Base-by-base conservation (phyloP, 192 early-diverging fungal genomes). In the Entophlyctis luteolus region DNA sequence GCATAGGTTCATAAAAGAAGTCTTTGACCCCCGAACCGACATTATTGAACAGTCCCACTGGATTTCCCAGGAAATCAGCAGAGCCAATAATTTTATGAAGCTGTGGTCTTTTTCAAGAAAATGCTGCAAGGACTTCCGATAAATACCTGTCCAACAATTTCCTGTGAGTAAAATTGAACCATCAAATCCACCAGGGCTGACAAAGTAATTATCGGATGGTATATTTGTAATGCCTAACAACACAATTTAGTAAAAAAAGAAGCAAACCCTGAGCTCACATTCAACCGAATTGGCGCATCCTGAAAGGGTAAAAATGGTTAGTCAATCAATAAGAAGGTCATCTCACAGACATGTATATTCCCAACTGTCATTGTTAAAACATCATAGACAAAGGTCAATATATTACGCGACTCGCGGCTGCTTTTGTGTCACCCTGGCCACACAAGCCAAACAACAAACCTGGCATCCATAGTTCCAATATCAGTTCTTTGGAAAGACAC, bases 1-100 rank as follows among this genome's bases (percentile, higher is more conserved):
- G 91, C 69, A 93, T 89, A 0, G 96, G 96, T 71, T 99, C 95
- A 76, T 98, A 99, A 73, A 99, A 99, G 46, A 98, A 87, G 69
- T 98, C 97, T 2, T 84, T 82, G 0, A 98, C 94, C 4, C 97
- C 97, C 0, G 93, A 93, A 63, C 91, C 91, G 49, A 99, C 84
- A 63, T 87, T 98, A 77, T 87, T 96, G 77, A 99, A 99, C 18
- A 99, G 73, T 1, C 97, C 95, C 1, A 99, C 93, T 1, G 97
- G 97, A 62, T 99, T 99, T 28, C 97, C 97, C 52, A 99, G 81
- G 63, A 99, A 87, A 67, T 99, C 95, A 16, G 95, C 95, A 20
- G 93, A 94, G 8, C 97, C 97, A 4, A 98, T 71, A 31, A 79
- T 49, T 67, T 78, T 75, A 54, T 77, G 75, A 18, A 75, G 55